phyloP scores from a whole-genome alignment of 495 filamentous ascomycete genomes.

The Tuber calosporum region DNA sequence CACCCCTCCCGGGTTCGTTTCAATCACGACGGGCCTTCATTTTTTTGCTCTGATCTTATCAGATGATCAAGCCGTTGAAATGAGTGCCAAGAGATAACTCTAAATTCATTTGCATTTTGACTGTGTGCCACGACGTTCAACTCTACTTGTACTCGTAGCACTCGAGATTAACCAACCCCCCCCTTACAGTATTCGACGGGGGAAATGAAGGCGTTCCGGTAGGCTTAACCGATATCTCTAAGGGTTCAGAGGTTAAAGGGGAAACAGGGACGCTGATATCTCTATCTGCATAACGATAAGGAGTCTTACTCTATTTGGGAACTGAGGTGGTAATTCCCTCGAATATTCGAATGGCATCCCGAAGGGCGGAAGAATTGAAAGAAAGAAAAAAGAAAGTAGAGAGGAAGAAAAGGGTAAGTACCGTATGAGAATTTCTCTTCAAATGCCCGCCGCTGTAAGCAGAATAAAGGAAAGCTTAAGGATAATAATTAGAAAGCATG shows the following conservation, averaged over 20 bases:
- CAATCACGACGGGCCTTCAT: background rate
- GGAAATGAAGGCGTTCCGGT: background rate
- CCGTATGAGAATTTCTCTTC: background rate
- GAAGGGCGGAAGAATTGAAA: background rate
- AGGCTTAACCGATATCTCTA: constrained; percentile 17
- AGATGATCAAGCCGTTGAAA: constrained; percentile 19
- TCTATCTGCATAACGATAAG: constrained; percentile 29
- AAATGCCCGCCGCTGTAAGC: constrained; percentile 3
- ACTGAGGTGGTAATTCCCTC: constrained; percentile 29
- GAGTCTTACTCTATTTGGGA: constrained; percentile 23
- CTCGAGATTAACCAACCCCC: background rate
- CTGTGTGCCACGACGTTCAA: background rate
- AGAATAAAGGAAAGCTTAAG: background rate
- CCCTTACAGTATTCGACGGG: background rate
- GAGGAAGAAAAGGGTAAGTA: background rate
- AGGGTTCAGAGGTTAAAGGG: background rate
- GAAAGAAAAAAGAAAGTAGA: too few relatives aligned
- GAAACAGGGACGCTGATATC: constrained; percentile 31
- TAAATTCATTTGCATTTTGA: constrained; percentile 12
- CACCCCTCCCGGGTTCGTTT: background rate
- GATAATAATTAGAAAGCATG: constrained; percentile 12
- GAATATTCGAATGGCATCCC: background rate
- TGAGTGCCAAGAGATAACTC: constrained; percentile 30
- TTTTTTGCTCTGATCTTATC: constrained; percentile 7
- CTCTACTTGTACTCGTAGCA: too few relatives aligned